Evolutionary conservation across 345 rosid genomes (phyloP).

Genomic region (Noccaea caerulescens): DNA sequence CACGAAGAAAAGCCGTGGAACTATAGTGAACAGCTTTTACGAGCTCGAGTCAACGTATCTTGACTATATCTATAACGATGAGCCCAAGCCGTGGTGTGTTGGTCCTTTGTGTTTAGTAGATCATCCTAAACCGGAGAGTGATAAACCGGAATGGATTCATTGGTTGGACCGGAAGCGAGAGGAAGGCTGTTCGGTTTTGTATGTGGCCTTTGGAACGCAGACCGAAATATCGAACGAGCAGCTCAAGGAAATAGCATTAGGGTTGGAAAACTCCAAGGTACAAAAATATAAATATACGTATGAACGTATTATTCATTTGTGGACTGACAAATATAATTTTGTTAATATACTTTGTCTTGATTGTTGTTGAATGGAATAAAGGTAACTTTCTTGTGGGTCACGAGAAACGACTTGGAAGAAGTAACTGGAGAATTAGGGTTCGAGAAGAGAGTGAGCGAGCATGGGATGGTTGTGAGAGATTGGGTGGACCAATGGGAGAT

Average conservation of each 20-base stretch:
- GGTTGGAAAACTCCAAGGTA: slow-evolving; percentile 57
- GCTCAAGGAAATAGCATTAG: slow-evolving; percentile 57
- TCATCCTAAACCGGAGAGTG: background rate
- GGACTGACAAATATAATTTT: background rate
- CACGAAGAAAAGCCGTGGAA: slow-evolving; percentile 44
- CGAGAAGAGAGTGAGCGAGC: slow-evolving; percentile 52
- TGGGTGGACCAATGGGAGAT: slow-evolving; percentile 75
- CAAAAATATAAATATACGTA: too few species aligned
- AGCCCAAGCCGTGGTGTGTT: slow-evolving; percentile 48
- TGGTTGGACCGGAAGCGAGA: slow-evolving; percentile 64
- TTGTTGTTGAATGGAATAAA: background rate
- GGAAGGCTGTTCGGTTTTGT: slow-evolving; percentile 53
- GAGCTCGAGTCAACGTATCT: slow-evolving; percentile 63
- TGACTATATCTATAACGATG: slow-evolving; percentile 39
- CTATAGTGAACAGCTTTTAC: slow-evolving; percentile 56
- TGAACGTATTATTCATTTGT: background rate
- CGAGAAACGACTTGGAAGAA: slow-evolving; percentile 43
- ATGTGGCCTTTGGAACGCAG: slow-evolving; percentile 80
- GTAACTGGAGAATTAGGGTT: slow-evolving; percentile 42
- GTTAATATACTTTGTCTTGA: background rate
- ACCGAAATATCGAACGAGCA: slow-evolving; percentile 56
- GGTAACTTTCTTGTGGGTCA: slow-evolving; percentile 65
- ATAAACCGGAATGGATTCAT: slow-evolving; percentile 53
- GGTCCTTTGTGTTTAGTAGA: slow-evolving; percentile 61
- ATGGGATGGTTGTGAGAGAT: slow-evolving; percentile 59